Conservation (phyloP, 805 yeast species). For the Wickerhamiella bombiphila region DNA sequence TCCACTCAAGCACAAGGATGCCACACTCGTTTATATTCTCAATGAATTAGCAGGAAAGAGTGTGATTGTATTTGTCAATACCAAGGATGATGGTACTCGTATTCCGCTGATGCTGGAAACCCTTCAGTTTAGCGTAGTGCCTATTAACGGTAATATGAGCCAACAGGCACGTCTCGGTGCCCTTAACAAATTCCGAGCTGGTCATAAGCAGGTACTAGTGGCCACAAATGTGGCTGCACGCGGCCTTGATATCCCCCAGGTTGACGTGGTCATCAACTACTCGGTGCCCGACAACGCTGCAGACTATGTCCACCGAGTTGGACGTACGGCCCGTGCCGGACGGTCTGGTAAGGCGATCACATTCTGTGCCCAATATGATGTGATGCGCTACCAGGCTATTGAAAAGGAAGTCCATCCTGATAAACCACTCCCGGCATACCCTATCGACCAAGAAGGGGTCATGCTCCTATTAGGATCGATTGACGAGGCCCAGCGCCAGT, state of each 20-base stretch:
- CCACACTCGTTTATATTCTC: constrained; percentile 64
- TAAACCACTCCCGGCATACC: constrained; percentile 71
- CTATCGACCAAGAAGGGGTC: constrained; percentile 62
- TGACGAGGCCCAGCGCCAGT: constrained; percentile 82
- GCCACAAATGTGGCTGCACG: constrained; percentile 97
- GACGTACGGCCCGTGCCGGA: constrained; percentile 94
- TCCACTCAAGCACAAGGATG: constrained; percentile 85
- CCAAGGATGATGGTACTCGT: constrained; percentile 90
- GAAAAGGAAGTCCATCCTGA: constrained; percentile 60
- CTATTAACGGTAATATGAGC: constrained; percentile 90
- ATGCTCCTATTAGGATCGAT: constrained; percentile 70
- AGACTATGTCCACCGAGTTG: constrained; percentile 84
- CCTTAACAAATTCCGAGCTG: constrained; percentile 42
- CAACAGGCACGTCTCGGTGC: constrained; percentile 76
- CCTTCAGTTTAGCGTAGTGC: constrained; percentile 78
- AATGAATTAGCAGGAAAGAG: constrained; percentile 79
- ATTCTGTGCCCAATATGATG: constrained; percentile 84
- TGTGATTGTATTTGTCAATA: constrained; percentile 77
- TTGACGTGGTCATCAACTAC: constrained; percentile 77
- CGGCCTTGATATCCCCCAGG: constrained; percentile 90
- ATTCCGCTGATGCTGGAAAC: constrained; percentile 67
- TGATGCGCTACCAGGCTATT: constrained; percentile 74
- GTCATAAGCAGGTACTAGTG: constrained; percentile 42
- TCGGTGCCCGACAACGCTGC: constrained; percentile 94
- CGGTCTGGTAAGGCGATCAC: constrained; percentile 86